These are phyloP conservation scores for Lichtheimia ornata DNA, from an alignment of 371 early-diverging fungal genomes.

Conservation along the genomic window DNA sequence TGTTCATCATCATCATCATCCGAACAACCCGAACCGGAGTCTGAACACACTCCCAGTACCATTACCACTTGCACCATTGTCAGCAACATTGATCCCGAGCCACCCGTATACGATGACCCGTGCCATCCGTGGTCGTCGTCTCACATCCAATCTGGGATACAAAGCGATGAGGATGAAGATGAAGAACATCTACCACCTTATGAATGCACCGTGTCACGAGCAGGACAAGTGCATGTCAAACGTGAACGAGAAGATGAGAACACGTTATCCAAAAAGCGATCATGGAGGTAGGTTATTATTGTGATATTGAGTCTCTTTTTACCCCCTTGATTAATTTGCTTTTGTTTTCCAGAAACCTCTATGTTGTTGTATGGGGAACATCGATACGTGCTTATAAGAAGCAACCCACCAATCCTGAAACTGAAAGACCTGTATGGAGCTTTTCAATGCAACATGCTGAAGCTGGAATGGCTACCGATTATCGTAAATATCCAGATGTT, in stretches of 20 bases:
- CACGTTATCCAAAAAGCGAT: slow-evolving; percentile 20
- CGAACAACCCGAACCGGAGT: slow-evolving; percentile 10
- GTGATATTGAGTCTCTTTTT: neutral
- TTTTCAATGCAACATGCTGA: slow-evolving; percentile 44
- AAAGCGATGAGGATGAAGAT: slow-evolving; percentile 15
- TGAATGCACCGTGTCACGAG: slow-evolving; percentile 28
- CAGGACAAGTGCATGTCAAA: slow-evolving; percentile 24
- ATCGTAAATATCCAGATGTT: slow-evolving; percentile 38
- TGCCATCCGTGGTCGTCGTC: slow-evolving; percentile 15
- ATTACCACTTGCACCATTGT: neutral
- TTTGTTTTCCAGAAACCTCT: slow-evolving; percentile 12
- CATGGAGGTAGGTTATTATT: slow-evolving; percentile 26
- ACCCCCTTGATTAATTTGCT: neutral
- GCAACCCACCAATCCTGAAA: slow-evolving; percentile 6
- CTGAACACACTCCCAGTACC: slow-evolving; percentile 4
- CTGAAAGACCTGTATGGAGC: slow-evolving; percentile 28
- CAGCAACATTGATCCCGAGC: slow-evolving; percentile 3
- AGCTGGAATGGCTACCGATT: slow-evolving; percentile 38
- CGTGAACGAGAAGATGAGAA: slow-evolving; percentile 23
- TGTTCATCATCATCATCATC: slow-evolving; percentile 10
- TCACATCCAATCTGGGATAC: neutral
- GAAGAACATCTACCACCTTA: slow-evolving; percentile 27
- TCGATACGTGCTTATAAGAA: slow-evolving; percentile 19
- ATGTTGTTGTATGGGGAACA: slow-evolving; percentile 20
- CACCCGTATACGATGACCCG: slow-evolving; percentile 19